A percentile compares a stretch with the other conserved stretches of the same genome.
phyloP scores from a whole-genome alignment of 139 green algal species.

The Micractinium sp. region DNA sequence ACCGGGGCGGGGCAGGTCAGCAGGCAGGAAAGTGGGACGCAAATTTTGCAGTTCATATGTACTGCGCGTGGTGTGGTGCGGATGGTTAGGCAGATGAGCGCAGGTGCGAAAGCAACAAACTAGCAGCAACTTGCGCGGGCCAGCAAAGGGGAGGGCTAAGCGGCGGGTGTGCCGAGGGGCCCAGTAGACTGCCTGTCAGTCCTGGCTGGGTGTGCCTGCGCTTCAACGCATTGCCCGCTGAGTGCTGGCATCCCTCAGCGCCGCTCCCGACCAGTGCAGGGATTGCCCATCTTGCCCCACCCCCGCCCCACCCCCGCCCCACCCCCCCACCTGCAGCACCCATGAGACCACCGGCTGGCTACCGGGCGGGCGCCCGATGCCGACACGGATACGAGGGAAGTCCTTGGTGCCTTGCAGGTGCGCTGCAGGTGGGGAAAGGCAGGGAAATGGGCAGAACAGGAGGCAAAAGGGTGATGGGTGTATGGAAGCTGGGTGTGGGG shows the following conservation, averaged over 20 bases:
- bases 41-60: background rate
- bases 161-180: background rate
- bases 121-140: too few species aligned
- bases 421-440: background rate
- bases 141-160: too few species aligned
- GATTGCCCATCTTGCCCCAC: too few species aligned
- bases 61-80: too few species aligned
- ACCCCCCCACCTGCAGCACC: constrained; percentile 62
- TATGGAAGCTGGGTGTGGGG: too few species aligned
- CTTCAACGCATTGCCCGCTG: too few species aligned
- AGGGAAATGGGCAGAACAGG: background rate
- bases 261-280: background rate
- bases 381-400: constrained; percentile 82
- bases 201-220: too few species aligned
- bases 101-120: background rate
- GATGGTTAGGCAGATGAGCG: background rate
- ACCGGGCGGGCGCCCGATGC: constrained; percentile 81
- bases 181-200: too few species aligned
- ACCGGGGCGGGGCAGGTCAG: background rate
- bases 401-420: constrained; percentile 65
- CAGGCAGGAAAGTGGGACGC: too few species aligned
- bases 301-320: background rate
- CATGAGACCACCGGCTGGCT: constrained; percentile 63
- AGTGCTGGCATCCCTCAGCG: background rate
- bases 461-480: too few species aligned